Conservation (phyloP, 768 basidiomycete species). For the Amanita molliuscula region DNA sequence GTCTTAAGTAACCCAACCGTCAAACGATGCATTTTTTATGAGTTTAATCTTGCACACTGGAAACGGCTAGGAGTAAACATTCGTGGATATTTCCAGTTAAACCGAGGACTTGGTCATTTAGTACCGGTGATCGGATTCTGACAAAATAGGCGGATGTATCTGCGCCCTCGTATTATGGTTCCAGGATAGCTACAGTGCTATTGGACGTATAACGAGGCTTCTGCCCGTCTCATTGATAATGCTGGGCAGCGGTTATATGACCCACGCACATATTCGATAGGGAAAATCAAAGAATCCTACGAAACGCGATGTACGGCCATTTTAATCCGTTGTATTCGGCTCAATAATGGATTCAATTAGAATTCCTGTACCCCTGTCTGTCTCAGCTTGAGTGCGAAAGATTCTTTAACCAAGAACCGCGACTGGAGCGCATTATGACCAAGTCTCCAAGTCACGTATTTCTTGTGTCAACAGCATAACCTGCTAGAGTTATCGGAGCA, state of each 20-base stretch:
- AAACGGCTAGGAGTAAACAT: not conserved
- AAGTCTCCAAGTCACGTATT: not conserved
- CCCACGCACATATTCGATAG: not conserved
- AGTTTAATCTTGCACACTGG: constrained; percentile 1
- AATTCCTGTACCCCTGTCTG: not conserved
- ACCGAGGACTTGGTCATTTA: not conserved
- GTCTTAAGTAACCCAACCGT: not conserved
- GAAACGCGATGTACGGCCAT: not conserved
- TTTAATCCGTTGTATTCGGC: not conserved
- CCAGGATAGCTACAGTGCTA: too few relatives aligned
- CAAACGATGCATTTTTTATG: not conserved
- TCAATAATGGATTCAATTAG: not conserved
- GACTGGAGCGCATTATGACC: not conserved
- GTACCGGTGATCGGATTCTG: not conserved
- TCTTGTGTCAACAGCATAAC: not conserved
- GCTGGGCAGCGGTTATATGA: not conserved
- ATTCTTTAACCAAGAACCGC: not conserved
- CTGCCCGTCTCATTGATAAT: not conserved
- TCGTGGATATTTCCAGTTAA: not conserved
- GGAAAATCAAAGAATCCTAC: not conserved
- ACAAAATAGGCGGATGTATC: not conserved
- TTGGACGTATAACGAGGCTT: not conserved
- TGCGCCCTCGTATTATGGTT: not conserved
- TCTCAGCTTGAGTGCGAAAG: not conserved
- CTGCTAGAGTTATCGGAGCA: not conserved